Evolutionary conservation across 495 filamentous ascomycete species (phyloP).

Genomic region (Oleoguttula mirabilis): DNA sequence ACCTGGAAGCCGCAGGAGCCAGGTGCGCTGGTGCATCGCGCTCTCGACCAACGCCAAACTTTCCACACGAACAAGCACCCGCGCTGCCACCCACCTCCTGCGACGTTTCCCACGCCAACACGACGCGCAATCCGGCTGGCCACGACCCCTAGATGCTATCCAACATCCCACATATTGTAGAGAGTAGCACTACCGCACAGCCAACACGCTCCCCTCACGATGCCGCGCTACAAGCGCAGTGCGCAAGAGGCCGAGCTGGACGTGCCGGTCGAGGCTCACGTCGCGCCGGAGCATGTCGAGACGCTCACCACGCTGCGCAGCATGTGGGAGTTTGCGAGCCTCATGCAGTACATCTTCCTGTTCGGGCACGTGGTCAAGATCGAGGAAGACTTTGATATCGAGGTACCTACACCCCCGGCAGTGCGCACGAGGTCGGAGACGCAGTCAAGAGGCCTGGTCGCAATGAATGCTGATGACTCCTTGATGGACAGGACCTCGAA

Average conservation of each 20-base stretch:
- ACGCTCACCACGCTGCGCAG: conserved; percentile 49
- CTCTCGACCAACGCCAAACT: too few relatives aligned
- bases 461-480: conserved; percentile 1
- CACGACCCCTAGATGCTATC: too few relatives aligned
- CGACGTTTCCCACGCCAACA: too few relatives aligned
- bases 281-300: conserved; percentile 12
- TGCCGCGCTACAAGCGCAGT: conserved; percentile 22
- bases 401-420: conserved; percentile 43
- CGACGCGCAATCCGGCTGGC: too few relatives aligned
- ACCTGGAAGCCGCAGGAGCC: too few relatives aligned
- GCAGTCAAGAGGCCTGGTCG: neutral
- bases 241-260: conserved; percentile 17
- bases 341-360: conserved; percentile 83
- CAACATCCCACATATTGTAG: too few relatives aligned
- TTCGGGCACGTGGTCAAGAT: conserved; percentile 85
- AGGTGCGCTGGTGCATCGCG: too few relatives aligned
- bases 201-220: conserved; percentile 11
- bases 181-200: too few relatives aligned
- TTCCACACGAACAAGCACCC: too few relatives aligned
- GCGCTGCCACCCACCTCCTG: too few relatives aligned
- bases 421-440: too few relatives aligned
- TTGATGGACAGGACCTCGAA: conserved; percentile 62
- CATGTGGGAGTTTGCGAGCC: conserved; percentile 89
- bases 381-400: conserved; percentile 72
- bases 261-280: conserved; percentile 3